phyloP scores from a whole-genome alignment of 495 filamentous ascomycete species.

The Neurospora intermedia region DNA sequence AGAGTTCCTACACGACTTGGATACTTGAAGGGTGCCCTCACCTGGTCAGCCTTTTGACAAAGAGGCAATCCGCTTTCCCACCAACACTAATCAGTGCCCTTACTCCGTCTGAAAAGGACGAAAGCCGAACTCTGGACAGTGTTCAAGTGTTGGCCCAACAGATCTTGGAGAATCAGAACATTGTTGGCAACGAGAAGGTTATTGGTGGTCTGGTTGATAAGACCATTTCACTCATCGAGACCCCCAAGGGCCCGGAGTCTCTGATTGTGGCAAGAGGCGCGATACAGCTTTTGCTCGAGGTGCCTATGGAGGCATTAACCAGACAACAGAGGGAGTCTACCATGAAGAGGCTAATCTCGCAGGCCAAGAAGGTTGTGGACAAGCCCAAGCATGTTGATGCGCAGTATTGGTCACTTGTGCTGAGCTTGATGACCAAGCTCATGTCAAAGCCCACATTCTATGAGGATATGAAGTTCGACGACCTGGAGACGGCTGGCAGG shows the following conservation, averaged over 20 bases:
- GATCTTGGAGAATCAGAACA: constrained; percentile 15
- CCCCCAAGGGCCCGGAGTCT: constrained; percentile 7
- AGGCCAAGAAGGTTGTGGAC: constrained; percentile 1
- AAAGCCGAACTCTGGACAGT: background rate
- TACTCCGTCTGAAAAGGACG: background rate
- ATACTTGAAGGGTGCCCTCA: constrained; percentile 7
- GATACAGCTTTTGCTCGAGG: constrained; percentile 12
- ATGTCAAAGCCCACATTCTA: constrained; percentile 40
- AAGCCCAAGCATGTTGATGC: background rate
- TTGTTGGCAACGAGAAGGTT: constrained; percentile 8
- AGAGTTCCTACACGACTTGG: constrained; percentile 13
- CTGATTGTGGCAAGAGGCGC: constrained; percentile 6
- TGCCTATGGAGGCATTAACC: constrained; percentile 10
- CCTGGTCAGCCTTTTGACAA: background rate
- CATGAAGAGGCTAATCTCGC: constrained; percentile 16
- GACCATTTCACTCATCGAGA: constrained; percentile 9
- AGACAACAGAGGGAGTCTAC: constrained; percentile 13
- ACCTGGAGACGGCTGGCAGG: constrained; percentile 16
- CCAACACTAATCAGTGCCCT: background rate
- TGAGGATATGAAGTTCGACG: constrained; percentile 23
- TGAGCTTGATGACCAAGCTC: constrained; percentile 37
- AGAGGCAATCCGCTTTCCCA: background rate
- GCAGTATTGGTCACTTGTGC: constrained; percentile 21
- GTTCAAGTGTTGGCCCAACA: background rate
- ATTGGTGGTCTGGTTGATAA: constrained; percentile 10